These are phyloP conservation scores for Pichia thaimueangensis DNA, from an alignment of 805 yeast species.

Conservation along the genomic window DNA sequence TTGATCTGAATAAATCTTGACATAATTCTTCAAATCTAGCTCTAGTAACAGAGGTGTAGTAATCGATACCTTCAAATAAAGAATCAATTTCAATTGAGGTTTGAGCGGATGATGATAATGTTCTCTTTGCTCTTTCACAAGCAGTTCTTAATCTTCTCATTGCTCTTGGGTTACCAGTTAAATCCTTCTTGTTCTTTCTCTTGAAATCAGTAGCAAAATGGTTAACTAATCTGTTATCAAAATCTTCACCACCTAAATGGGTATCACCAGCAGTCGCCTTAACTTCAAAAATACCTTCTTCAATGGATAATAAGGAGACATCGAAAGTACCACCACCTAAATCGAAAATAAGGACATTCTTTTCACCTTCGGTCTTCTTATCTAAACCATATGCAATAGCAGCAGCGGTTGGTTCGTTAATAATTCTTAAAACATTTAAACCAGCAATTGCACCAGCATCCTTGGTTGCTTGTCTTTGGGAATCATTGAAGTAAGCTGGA, in stretches of 20 bases:
- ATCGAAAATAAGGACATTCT: slow-evolving; percentile 58
- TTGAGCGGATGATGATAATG: slow-evolving; percentile 92
- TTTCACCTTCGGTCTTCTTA: slow-evolving; percentile 40
- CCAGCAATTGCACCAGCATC: slow-evolving; percentile 74
- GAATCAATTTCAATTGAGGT: slow-evolving; percentile 95
- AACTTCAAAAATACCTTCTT: slow-evolving; percentile 76
- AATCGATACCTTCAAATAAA: slow-evolving; percentile 89
- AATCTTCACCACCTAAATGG: slow-evolving; percentile 83
- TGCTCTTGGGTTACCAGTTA: slow-evolving; percentile 91
- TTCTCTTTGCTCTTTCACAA: slow-evolving; percentile 99
- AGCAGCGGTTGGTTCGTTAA: slow-evolving; percentile 84
- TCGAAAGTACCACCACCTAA: slow-evolving; percentile 86
- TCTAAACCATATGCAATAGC: slow-evolving; percentile 78
- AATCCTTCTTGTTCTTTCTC: slow-evolving; percentile 96
- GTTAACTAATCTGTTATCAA: slow-evolving; percentile 74
- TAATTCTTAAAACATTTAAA: slow-evolving; percentile 64
- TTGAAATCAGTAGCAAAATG: slow-evolving; percentile 93
- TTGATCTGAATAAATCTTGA: slow-evolving; percentile 89
- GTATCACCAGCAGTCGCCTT: slow-evolving; percentile 81
- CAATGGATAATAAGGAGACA: slow-evolving; percentile 70
- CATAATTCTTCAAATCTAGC: slow-evolving; percentile 97
- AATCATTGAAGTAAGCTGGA: slow-evolving; percentile 78
- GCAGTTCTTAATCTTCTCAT: slow-evolving; percentile 98
- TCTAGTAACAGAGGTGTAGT: slow-evolving; percentile 93
- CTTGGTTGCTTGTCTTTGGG: slow-evolving; percentile 81